Evolutionary conservation across 805 yeast genomes (phyloP).

Genomic region (Ogataea zsoltii): DNA sequence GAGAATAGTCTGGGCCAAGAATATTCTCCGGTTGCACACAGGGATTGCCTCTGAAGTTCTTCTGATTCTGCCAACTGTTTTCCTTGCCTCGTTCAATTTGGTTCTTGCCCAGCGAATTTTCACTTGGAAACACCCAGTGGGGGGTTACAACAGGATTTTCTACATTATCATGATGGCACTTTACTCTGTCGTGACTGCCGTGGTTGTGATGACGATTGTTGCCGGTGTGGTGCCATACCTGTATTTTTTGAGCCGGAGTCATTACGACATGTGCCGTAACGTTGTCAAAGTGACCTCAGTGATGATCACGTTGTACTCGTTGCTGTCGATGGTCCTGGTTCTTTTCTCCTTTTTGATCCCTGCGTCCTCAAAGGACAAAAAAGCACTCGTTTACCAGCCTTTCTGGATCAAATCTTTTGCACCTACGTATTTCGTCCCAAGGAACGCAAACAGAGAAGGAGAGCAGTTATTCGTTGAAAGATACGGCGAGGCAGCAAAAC

Average conservation of each 20-base stretch:
- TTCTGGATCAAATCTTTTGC: constrained; percentile 74
- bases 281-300: constrained; percentile 54
- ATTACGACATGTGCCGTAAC: constrained; percentile 51
- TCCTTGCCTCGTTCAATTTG: constrained; percentile 59
- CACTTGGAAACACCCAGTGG: constrained; percentile 76
- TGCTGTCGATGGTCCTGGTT: constrained; percentile 51
- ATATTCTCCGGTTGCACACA: constrained; percentile 42
- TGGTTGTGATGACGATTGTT: constrained; percentile 67
- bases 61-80: constrained; percentile 56
- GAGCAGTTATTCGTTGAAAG: constrained; percentile 22
- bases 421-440: constrained; percentile 58
- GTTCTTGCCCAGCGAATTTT: constrained; percentile 71
- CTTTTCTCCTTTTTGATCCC: constrained; percentile 52
- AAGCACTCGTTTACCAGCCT: constrained; percentile 62
- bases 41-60: constrained; percentile 63
- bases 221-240: constrained; percentile 62
- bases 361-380: constrained; percentile 52
- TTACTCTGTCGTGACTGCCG: constrained; percentile 54
- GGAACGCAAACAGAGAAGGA: constrained; percentile 45
- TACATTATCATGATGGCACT: constrained; percentile 50
- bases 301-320: constrained; percentile 50
- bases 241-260: constrained; percentile 48
- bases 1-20: constrained; percentile 60
- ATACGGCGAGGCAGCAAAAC: constrained; percentile 19
- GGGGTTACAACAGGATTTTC: constrained; percentile 54